Evolutionary conservation across 176 grass and related monocot species (phyloP).

Genomic region (Carex cristatella): DNA sequence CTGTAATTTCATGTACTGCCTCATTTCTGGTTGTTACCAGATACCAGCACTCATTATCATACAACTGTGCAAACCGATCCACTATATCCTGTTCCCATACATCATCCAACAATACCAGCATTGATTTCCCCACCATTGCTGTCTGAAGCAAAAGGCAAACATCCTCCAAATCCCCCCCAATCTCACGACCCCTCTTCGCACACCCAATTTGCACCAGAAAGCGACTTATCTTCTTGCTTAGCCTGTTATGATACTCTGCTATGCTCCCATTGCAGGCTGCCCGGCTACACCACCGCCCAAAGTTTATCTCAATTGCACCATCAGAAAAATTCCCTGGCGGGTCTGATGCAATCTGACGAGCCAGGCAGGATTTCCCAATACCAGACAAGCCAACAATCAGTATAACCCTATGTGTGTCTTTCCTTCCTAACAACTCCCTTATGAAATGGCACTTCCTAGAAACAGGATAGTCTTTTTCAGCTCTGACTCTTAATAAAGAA

Average conservation of each 20-base stretch:
- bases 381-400: conserved; percentile 67
- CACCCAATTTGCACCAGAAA: conserved; percentile 61
- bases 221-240: conserved; percentile 45
- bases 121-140: conserved; percentile 56
- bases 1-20: conserved; percentile 54
- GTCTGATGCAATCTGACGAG: conserved; percentile 49
- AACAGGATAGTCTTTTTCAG: conserved; percentile 51
- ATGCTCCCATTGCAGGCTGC: conserved; percentile 53
- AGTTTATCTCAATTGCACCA: conserved; percentile 52
- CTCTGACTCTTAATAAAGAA: conserved; percentile 36
- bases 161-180: conserved; percentile 53
- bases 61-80: conserved; percentile 54
- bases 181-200: conserved; percentile 28
- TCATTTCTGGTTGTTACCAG: conserved; percentile 76
- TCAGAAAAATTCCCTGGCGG: conserved; percentile 33
- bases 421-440: conserved; percentile 36
- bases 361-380: conserved; percentile 62
- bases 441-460: conserved; percentile 40
- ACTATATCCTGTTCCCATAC: conserved; percentile 85
- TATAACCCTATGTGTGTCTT: conserved; percentile 37
- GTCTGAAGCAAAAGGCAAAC: conserved; percentile 64
- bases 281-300: conserved; percentile 57
- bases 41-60: conserved; percentile 68
- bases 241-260: conserved; percentile 48
- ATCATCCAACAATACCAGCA: conserved; percentile 69